Conservation (phyloP, 2,329 filamentous ascomycete species). For the Cladosporium velox region DNA sequence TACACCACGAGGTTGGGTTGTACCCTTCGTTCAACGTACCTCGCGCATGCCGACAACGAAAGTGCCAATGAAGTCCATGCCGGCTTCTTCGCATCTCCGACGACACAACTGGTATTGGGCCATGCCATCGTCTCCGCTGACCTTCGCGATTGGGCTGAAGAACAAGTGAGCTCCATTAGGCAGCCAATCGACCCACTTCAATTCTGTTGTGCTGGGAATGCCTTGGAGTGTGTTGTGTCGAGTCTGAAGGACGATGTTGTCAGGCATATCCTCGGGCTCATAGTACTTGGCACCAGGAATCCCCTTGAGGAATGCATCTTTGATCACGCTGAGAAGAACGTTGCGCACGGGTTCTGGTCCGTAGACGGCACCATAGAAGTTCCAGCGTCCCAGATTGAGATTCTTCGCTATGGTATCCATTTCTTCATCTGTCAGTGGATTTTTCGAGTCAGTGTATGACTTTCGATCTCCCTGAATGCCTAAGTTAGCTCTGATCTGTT, state of each 20-base stretch:
- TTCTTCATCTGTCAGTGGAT: constrained; percentile 43
- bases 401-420: constrained; percentile 45
- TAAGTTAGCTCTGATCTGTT: background rate
- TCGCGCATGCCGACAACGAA: constrained; percentile 56
- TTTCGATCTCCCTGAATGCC: constrained; percentile 38
- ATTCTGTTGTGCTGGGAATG: constrained; percentile 40
- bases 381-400: constrained; percentile 51
- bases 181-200: constrained; percentile 54
- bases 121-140: constrained; percentile 51
- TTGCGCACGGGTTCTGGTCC: constrained; percentile 37
- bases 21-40: no score
- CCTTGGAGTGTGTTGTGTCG: constrained; percentile 33
- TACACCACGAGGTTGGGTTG: no score
- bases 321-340: constrained; percentile 43
- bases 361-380: constrained; percentile 53
- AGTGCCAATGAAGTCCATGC: constrained; percentile 55
- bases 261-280: constrained; percentile 44
- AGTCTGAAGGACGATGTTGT: constrained; percentile 36
- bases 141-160: constrained; percentile 56
- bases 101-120: constrained; percentile 47
- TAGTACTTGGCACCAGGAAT: constrained; percentile 49
- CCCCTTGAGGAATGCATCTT: constrained; percentile 43
- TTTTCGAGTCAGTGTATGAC: constrained; percentile 35
- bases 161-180: constrained; percentile 56
- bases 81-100: constrained; percentile 40